Evolutionary conservation across 2,329 filamentous ascomycete genomes (phyloP).

Genomic region (Trichocomaceae sp.): DNA sequence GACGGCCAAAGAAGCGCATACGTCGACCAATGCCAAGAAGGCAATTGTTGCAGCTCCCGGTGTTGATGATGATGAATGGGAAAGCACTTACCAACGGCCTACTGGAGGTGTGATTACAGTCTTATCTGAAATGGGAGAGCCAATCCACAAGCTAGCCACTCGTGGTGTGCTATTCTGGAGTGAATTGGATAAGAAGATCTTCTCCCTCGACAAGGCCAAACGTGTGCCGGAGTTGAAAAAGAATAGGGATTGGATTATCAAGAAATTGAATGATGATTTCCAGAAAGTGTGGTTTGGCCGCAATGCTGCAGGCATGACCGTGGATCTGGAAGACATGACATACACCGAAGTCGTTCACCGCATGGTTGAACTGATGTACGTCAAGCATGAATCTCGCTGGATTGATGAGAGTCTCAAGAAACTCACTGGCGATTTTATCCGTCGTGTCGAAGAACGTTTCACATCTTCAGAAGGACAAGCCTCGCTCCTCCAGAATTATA

Average conservation of each 20-base stretch:
- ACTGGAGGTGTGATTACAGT: constrained; percentile 95
- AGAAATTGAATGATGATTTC: constrained; percentile 92
- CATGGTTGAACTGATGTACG: constrained; percentile 83
- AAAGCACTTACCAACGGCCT: constrained; percentile 85
- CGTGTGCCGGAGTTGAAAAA: constrained; percentile 81
- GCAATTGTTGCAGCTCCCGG: constrained; percentile 82
- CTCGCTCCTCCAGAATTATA: constrained; percentile 82
- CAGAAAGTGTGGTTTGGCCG: constrained; percentile 95
- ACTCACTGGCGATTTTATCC: constrained; percentile 91
- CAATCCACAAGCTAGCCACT: constrained; percentile 96
- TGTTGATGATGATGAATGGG: constrained; percentile 76
- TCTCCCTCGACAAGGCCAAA: constrained; percentile 92
- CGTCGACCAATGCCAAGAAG: constrained; percentile 78
- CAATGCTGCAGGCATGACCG: constrained; percentile 70
- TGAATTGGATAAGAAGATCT: constrained; percentile 98
- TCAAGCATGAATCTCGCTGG: constrained; percentile 86
- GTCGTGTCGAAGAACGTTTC: constrained; percentile 94
- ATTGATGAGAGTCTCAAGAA: constrained; percentile 77
- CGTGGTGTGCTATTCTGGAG: constrained; percentile 95
- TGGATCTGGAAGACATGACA: constrained; percentile 93
- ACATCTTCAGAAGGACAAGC: constrained; percentile 63
- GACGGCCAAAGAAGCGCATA: constrained; percentile 88
- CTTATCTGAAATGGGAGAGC: constrained; percentile 97
- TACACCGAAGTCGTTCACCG: constrained; percentile 81
- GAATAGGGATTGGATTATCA: constrained; percentile 83